These are phyloP conservation scores for Sedum album DNA, from an alignment of 164 flowering plant genomes.

Conservation along the genomic window DNA sequence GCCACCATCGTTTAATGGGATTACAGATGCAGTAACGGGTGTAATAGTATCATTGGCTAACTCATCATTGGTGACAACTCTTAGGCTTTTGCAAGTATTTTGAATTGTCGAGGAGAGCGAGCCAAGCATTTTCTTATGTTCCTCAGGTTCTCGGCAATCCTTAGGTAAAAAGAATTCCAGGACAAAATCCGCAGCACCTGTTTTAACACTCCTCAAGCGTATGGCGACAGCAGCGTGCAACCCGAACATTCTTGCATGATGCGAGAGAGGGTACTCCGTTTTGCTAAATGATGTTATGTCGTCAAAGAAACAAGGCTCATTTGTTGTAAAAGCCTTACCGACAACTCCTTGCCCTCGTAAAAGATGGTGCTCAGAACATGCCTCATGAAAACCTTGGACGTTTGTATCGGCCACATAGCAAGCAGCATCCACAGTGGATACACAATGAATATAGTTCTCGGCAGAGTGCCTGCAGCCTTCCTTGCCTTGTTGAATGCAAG, in stretches of 20 bases:
- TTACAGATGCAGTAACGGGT: conserved; percentile 15
- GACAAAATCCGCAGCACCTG: conserved; percentile 46
- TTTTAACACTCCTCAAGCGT: conserved; percentile 41
- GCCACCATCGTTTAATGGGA: conserved; percentile 21
- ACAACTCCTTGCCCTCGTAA: conserved; percentile 73
- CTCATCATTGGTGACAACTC: conserved; percentile 43
- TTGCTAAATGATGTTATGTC: conserved; percentile 48
- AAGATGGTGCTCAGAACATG: conserved; percentile 84
- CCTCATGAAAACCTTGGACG: conserved; percentile 63
- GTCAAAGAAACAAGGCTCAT: conserved; percentile 63
- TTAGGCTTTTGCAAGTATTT: conserved; percentile 21
- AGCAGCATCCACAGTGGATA: conserved; percentile 68
- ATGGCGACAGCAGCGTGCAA: conserved; percentile 64
- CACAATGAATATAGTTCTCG: conserved; percentile 52
- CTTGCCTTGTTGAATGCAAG: conserved; percentile 63
- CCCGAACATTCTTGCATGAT: conserved; percentile 66
- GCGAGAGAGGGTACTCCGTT: conserved; percentile 72
- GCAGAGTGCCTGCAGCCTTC: conserved; percentile 57
- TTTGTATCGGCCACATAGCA: conserved; percentile 45
- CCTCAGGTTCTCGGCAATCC: conserved; percentile 27
- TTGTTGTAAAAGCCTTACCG: conserved; percentile 64
- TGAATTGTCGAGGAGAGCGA: conserved; percentile 26
- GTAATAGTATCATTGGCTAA: conserved; percentile 28
- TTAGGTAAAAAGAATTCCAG: conserved; percentile 39
- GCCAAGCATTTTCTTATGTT: conserved; percentile 29